These are phyloP conservation scores for Xylariaceae sp. DNA, from an alignment of 2,329 filamentous ascomycete genomes.

Conservation along the genomic window DNA sequence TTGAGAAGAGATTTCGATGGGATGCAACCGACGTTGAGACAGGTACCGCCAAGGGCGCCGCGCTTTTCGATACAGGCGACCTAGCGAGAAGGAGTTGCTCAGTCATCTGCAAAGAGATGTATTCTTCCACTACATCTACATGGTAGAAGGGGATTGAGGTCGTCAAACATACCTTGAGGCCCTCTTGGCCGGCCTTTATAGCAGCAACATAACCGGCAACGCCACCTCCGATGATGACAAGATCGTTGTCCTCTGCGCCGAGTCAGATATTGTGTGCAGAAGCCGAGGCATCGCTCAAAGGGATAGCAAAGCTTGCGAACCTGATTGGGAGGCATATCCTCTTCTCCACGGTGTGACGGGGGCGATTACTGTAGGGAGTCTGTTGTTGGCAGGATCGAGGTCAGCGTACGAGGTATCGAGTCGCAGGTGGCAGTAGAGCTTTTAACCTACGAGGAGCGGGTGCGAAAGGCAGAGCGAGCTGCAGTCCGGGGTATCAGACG, in stretches of 20 bases:
- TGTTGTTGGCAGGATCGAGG: slow-evolving; percentile 22
- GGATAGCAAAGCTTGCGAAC: slow-evolving; percentile 28
- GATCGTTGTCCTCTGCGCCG: slow-evolving; percentile 78
- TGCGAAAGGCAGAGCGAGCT: slow-evolving; percentile 52
- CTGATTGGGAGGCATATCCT: slow-evolving; percentile 54
- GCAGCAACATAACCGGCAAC: slow-evolving; percentile 98
- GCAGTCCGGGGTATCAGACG: slow-evolving; percentile 57
- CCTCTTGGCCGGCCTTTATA: slow-evolving; percentile 97
- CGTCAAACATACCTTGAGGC: slow-evolving; percentile 69
- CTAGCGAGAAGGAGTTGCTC: slow-evolving; percentile 43
- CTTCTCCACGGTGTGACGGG: slow-evolving; percentile 52
- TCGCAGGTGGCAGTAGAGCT: slow-evolving; percentile 13
- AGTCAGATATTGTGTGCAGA: slow-evolving; percentile 9
- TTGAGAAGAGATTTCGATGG: slow-evolving; percentile 99
- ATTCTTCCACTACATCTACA: no score
- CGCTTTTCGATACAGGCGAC: slow-evolving; percentile 98
- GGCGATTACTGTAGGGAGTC: slow-evolving; percentile 45
- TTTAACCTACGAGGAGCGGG: slow-evolving; percentile 45
- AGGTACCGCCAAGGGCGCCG: slow-evolving; percentile 89
- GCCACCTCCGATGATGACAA: slow-evolving; percentile 96
- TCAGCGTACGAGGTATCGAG: slow-evolving; percentile 20
- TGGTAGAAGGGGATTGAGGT: neutral
- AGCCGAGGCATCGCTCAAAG: neutral
- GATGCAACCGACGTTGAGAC: slow-evolving; percentile 98
- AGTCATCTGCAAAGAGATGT: slow-evolving; percentile 2